Base-by-base conservation (phyloP, 768 basidiomycete species). In the Gloeopeniophorella convolvens region DNA sequence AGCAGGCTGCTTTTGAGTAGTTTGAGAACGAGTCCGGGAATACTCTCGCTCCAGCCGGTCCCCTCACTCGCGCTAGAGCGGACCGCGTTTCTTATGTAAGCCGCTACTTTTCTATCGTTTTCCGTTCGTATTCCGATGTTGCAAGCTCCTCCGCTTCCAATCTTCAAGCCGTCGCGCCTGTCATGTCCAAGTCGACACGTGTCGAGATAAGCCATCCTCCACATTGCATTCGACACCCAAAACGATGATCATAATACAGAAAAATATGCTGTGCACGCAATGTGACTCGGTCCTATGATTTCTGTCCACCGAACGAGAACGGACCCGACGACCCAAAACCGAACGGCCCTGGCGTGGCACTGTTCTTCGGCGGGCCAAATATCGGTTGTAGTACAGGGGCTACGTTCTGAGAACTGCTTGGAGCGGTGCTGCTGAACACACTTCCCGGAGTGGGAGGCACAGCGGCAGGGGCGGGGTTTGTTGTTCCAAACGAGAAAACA, bases 371-470 rank as follows among this genome's bases (percentile, higher is more conserved):
- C 6, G 20, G 30, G 0, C 46, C 51, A 39, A 53, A 53, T 10
- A 13, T 37, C 28, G 51, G 51, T 16, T 53, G 51, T n/a, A 35
- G 1, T 31, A 53, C 36, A 7, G 51, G 46, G 1, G 23, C 27
- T 30, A 15, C 30, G n/a, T 31, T 48, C 40, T 52, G 51, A 20
- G 41, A 16, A 20, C 16, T 24, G 46, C 39, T 53, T 27, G 46
- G 20, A 11, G 46, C 10, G 15, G 34, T 26, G 43, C 43, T 35
- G n/a, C 46, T 53, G 20, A 53, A 53, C 15, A 53, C 51, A 42
- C 51, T 45, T 5, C 53, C 53, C 3, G 53, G 48, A 4, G 53
- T 51, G 20, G 53, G 53, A 4, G 53, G 48, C 13, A 40, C 43
- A 15, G 49, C 42, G 2, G 53, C 8, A 16, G 49, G 28, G n/a